Base-by-base conservation (phyloP, 73 alveolate species). In the Tetrahymena malaccensis region DNA sequence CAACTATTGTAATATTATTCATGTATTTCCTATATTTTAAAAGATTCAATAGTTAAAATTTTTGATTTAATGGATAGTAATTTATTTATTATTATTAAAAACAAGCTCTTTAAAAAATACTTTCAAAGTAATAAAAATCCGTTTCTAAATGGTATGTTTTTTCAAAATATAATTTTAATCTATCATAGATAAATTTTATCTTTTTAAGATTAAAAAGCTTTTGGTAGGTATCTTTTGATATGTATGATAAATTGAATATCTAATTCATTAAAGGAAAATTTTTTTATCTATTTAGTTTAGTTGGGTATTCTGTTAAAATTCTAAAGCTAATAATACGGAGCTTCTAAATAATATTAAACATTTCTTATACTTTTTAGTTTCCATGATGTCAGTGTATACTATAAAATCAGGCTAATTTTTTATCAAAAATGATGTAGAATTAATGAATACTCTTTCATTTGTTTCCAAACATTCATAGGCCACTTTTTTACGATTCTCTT, bases 1-100 rank as follows among this genome's bases (percentile, higher is more conserved):
- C 84, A 85, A 95, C 94, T 33, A 50, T 93, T 12, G 97, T 95
- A 43, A 95, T 43, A 95, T 95, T 95, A 35, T 56, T 70, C 95
- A 95, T 94, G 50, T 85, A 94, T 43, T 94, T 84, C 58, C 57
- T 84, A 44, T 15, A 19, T 50, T 35, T 22, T 38, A 33, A 35
- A 37, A 34, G 1, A 93, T 35, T 38, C 8, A 43, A 93, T 35
- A 22, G 16, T 27, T 31, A 3, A 3, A 31, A 16, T 22, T 56
- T 55, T 5, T 38, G 19, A 55, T 93, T 16, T 57, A 34, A 31
- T 35, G 7, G 43, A 37, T 37, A 7, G 7, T 37, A 4, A 4
- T 37, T 37, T 37, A 37, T 37, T 37, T 40, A 40, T 35, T 35
- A 4, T 35, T 35, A 40, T 40, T 40, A 6, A 40, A 40, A 8